Conservation (phyloP, 2,329 filamentous ascomycete species). For the Fusarium sp. region DNA sequence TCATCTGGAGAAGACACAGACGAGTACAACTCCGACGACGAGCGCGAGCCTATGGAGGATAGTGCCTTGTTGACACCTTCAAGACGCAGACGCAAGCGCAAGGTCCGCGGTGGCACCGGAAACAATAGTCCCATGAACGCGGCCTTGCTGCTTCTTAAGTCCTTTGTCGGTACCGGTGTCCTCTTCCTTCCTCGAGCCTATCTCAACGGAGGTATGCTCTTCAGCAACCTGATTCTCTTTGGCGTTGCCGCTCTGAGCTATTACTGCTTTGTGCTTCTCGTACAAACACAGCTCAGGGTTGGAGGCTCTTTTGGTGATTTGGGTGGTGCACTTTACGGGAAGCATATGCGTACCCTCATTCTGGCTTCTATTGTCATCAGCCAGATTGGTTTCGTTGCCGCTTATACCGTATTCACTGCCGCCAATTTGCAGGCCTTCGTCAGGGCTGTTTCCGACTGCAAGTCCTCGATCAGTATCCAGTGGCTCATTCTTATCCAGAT, state of each 20-base stretch:
- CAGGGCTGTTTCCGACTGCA: conserved; percentile 88
- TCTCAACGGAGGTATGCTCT: conserved; percentile 96
- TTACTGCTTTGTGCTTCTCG: conserved; percentile 95
- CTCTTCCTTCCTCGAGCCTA: conserved; percentile 93
- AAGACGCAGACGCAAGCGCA: conserved; percentile 78
- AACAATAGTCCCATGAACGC: conserved; percentile 83
- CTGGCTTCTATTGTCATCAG: conserved; percentile 92
- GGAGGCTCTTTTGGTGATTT: conserved; percentile 98
- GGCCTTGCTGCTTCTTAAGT: conserved; percentile 89
- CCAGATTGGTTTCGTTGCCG: conserved; percentile 93
- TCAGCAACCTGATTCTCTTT: conserved; percentile 91
- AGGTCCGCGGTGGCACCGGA: conserved; percentile 76
- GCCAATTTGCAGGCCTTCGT: conserved; percentile 97
- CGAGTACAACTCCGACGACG: conserved; percentile 70
- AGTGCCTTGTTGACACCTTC: conserved; percentile 84
- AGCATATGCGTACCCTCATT: conserved; percentile 88
- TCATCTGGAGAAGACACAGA: conserved; percentile 78
- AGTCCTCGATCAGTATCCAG: conserved; percentile 84
- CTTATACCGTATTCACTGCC: conserved; percentile 96
- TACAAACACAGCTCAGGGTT: conserved; percentile 84
- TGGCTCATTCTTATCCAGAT: conserved; percentile 95
- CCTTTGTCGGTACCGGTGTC: conserved; percentile 96
- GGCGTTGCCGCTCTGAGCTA: conserved; percentile 88
- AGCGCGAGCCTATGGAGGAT: conserved; percentile 84
- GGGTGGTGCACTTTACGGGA: conserved; percentile 89